Percentiles rank a stretch among this genome's conserved stretches.
Conservation (phyloP, 2,329 filamentous ascomycete genomes). For the Calonectria pseudoreteaudii region DNA sequence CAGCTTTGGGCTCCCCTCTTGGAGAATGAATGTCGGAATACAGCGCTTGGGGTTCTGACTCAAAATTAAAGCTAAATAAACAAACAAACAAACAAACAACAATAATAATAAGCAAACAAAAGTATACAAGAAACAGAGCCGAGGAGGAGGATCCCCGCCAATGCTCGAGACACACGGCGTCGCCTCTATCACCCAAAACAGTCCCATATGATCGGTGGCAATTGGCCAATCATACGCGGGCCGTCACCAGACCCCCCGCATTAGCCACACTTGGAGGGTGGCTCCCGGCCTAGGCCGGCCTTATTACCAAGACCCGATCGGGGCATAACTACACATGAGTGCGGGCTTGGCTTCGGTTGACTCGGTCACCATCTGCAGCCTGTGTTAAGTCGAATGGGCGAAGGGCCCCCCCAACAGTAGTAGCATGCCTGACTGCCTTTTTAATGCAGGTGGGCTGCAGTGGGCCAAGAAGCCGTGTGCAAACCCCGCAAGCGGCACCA, state of each 20-base stretch:
- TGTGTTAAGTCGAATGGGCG: background rate
- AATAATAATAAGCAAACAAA: background rate
- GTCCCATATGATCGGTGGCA: background rate
- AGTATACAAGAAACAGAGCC: background rate
- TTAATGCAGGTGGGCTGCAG: background rate
- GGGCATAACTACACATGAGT: background rate
- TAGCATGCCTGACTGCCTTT: background rate
- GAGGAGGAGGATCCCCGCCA: background rate
- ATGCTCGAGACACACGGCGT: background rate
- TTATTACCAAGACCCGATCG: background rate
- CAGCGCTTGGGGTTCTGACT: background rate
- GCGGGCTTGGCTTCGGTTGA: background rate
- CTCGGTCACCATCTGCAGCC: background rate
- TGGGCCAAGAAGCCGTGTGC: background rate
- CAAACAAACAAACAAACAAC: background rate
- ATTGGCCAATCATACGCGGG: constrained; percentile 17
- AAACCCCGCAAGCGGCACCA: background rate
- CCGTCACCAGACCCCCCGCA: constrained; percentile 23
- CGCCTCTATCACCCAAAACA: background rate
- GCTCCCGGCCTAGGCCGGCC: constrained; percentile 9
- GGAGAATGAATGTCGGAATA: background rate
- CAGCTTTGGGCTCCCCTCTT: background rate
- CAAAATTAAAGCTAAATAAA: background rate
- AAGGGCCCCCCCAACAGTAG: background rate
- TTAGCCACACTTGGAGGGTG: background rate